Conservation (phyloP, 169 alveolate genomes). For the Neospora caninum region DNA sequence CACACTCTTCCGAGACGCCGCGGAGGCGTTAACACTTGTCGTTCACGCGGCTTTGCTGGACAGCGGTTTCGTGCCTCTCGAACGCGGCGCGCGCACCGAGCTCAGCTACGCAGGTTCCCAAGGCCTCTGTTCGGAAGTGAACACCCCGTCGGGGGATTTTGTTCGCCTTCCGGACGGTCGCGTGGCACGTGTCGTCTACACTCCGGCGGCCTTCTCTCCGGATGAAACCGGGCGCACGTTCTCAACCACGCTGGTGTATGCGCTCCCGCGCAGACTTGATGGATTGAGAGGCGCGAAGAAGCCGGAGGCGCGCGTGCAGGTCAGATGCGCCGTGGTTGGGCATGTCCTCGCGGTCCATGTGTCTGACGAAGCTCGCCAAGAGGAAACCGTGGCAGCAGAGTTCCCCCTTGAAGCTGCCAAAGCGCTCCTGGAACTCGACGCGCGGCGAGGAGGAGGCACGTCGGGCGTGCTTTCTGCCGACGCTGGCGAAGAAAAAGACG, state of each 20-base stretch:
- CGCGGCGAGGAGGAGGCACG: neutral
- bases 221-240: neutral
- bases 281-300: neutral
- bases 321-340: neutral
- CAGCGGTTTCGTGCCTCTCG: neutral
- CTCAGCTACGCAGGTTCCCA: no score
- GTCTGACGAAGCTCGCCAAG: neutral
- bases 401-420: neutral
- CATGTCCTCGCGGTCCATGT: neutral
- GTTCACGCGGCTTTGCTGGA: neutral
- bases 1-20: neutral
- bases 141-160: neutral
- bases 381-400: neutral
- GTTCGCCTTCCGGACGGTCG: neutral
- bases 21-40: neutral
- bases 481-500: no score
- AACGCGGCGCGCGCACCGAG: no score
- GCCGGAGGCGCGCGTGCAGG: neutral
- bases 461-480: no score
- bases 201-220: neutral
- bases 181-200: neutral
- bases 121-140: no score
- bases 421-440: neutral
- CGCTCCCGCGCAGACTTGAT: neutral
- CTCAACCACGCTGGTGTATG: neutral